Evolutionary conservation across 441 rosid genomes (phyloP), one percentile per base, ranked within the genome.

Genomic region (Gossypium lobatum): DNA sequence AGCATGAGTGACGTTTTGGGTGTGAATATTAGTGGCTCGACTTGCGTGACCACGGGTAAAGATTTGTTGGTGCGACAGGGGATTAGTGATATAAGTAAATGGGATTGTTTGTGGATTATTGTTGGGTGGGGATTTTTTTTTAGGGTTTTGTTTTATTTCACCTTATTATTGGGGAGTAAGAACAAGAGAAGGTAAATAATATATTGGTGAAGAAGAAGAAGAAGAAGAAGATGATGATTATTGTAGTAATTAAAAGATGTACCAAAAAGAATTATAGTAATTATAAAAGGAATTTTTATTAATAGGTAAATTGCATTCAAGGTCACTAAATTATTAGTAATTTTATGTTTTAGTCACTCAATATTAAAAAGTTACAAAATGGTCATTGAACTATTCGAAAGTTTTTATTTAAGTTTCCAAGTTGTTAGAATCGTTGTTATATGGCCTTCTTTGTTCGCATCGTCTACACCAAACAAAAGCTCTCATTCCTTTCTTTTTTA

Each of bases 101-200:
- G 97, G 97, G 80, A 85, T 64, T 87, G 97, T 79, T 60, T 93
- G 61, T 93, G 96, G 97, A 79, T 93, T 21, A 84, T 86, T 4
- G 68, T 88, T 60, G 97, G 95, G 13, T 91, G 96, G 96, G 97
- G 97, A 0, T 88, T 91, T 79, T 88, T 91, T 77, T 93, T 92
- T 64, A 88, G 94, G 79, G 42, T 87, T 71, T 78, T 92, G 79
- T 90, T 92, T 74, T 88, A 88, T 58, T 79, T 88, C 5, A 73
- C 97, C 1, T 73, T 92, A 66, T 73, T 86, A 84, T 20, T 85
- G 11, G 92, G 94, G 6, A 88, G 93, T 78, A 88, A 88, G 76
- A 88, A 88, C 83, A 87, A 83, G 79, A 82, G 92, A 60, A 82
- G 71, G 14, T 88, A 75, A 84, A 42, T 11, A 3, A 46, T 31